Conservation (phyloP, 805 yeast genomes). For the Candida silvatica region DNA sequence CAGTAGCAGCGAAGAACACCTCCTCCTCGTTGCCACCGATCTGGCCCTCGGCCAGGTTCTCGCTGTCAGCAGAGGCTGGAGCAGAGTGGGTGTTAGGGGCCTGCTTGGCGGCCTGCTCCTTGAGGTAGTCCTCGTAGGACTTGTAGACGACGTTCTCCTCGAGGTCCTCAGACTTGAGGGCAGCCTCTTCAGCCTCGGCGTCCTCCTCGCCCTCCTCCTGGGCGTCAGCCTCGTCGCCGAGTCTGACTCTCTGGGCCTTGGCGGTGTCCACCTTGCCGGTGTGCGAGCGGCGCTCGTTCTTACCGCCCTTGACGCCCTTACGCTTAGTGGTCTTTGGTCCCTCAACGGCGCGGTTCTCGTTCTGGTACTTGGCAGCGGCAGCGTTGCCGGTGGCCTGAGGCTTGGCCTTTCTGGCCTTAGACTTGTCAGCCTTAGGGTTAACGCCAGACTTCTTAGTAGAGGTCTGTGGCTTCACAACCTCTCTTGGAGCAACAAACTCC, state of each 20-base stretch:
- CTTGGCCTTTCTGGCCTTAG: conserved; percentile 67
- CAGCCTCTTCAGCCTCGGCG: conserved; percentile 39
- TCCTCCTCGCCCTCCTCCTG: conserved; percentile 43
- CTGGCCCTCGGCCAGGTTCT: conserved; percentile 44
- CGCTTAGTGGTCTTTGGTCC: conserved; percentile 41
- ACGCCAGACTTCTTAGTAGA: conserved; percentile 82
- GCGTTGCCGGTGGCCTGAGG: conserved; percentile 79
- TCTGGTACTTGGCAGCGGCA: conserved; percentile 71
- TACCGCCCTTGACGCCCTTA: conserved; percentile 39
- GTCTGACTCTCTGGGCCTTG: conserved; percentile 77
- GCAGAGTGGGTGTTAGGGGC: conserved; percentile 26
- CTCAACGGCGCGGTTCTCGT: conserved; percentile 58
- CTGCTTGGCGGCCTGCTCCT: conserved; percentile 46
- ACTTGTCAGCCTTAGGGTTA: conserved; percentile 71
- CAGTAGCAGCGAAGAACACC: conserved; percentile 49
- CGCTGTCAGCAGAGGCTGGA: conserved; percentile 20
- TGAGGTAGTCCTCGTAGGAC: conserved; percentile 83
- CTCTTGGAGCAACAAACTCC: conserved; percentile 52
- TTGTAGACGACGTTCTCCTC: conserved; percentile 45
- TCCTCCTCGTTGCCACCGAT: conserved; percentile 59
- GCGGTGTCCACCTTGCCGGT: conserved; percentile 76
- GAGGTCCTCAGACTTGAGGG: conserved; percentile 29
- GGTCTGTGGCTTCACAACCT: conserved; percentile 72
- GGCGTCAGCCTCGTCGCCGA: conserved; percentile 72
- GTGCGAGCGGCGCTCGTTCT: conserved; percentile 81